Conservation (phyloP, 83 land plant species). For the Picea abies region DNA sequence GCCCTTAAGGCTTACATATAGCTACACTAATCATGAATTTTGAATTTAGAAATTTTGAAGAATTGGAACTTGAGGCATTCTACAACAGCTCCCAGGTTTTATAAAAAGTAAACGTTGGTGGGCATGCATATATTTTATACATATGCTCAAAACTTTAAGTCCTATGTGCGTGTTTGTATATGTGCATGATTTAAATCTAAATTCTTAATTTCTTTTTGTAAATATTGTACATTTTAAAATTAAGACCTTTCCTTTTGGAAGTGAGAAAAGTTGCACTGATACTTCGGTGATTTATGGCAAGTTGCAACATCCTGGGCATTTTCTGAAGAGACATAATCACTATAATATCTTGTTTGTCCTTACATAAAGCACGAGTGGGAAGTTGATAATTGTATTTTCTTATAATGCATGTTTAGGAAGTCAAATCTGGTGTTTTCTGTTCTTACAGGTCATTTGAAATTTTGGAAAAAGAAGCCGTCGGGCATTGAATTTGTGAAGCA, state of each 20-base stretch:
- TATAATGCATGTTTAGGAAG: neutral
- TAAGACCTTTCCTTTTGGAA: neutral
- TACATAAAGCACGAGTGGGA: neutral
- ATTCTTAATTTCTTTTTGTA: neutral
- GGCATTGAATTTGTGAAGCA: conserved; percentile 99
- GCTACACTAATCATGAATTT: no score
- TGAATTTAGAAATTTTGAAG: no score
- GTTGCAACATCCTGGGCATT: neutral
- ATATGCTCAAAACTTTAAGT: neutral
- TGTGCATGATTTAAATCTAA: neutral
- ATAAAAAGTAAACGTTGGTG: no score
- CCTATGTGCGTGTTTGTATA: neutral
- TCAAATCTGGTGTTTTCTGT: conserved; percentile 11
- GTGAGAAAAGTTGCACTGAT: neutral
- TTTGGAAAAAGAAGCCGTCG: conserved; percentile 95
- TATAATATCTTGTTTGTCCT: neutral
- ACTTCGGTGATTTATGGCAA: neutral
- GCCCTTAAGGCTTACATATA: no score
- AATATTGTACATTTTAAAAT: neutral
- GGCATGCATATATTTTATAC: no score
- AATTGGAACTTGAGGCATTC: no score
- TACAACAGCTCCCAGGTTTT: no score
- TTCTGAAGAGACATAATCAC: neutral
- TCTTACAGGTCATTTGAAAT: conserved; percentile 91
- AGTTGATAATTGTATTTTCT: neutral